Base-by-base conservation (phyloP, 257 asterid genomes). In the Verbascum thapsus region DNA sequence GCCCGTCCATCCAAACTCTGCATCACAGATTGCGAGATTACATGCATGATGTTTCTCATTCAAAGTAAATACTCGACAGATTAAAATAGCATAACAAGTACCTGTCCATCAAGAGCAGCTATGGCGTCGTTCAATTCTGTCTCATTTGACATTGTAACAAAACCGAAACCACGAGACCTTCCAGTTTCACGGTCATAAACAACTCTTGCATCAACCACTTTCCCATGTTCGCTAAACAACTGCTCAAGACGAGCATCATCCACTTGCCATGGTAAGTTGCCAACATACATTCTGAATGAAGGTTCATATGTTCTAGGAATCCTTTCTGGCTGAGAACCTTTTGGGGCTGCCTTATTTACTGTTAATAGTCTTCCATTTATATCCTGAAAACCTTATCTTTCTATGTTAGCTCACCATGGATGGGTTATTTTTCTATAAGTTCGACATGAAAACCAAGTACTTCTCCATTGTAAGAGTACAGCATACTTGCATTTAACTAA, bases 21-120 rank as follows among this genome's bases (percentile, higher is more conserved):
- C 72, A 77, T 56, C 20, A 48, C 60, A 56, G n/a, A 42, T 15
- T 20, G 22, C 34, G 66, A n/a, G n/a, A n/a, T n/a, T n/a, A n/a
- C n/a, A n/a, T n/a, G n/a, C n/a, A n/a, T n/a, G n/a, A n/a, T n/a
- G n/a, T 4, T 19, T 35, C 6, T 0, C 20, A 13, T 13, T 3
- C 32, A 55, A 7, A 54, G 18, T 30, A 15, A 43, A 8, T 53
- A 45, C 23, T 12, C n/a, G 42, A n/a, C 2, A 8, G 38, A 41
- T 10, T 13, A n/a, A n/a, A n/a, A n/a, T n/a, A n/a, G n/a, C n/a
- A 16, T 7, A 9, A 42, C 7, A 20, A 30, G 52, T 83, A 87
- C 97, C 95, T 90, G 86, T 56, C 97, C 96, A 67, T 90, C 97
- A 64, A 87, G 95, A 60, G 81, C 78, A 45, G 95, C 88, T 52